phyloP scores from a whole-genome alignment of 2,329 filamentous ascomycete species.

The Claviceps paspali region DNA sequence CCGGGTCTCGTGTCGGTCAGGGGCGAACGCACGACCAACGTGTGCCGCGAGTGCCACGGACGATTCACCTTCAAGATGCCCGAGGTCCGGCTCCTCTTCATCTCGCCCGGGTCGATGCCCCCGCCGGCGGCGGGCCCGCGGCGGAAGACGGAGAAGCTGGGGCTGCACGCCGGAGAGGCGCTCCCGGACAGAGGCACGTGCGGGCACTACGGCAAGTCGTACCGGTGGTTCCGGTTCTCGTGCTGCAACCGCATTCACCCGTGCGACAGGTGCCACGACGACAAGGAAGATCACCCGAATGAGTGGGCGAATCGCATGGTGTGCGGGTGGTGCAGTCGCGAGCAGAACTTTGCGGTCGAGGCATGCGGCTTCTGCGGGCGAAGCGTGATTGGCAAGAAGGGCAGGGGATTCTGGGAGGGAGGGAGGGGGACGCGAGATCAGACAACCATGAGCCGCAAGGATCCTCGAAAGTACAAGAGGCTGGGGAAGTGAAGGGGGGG shows the following conservation, averaged over 20 bases:
- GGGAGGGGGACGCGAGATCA: conserved; percentile 67
- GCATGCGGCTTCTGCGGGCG: conserved; percentile 61
- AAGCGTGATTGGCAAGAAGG: conserved; percentile 49
- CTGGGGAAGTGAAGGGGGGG: too few species aligned
- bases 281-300: conserved; percentile 51
- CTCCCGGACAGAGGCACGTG: conserved; percentile 39
- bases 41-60: conserved; percentile 65
- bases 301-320: conserved; percentile 79
- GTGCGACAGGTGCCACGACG: conserved; percentile 66
- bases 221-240: conserved; percentile 50
- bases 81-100: conserved; percentile 61
- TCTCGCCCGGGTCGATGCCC: conserved; percentile 38
- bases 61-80: conserved; percentile 70
- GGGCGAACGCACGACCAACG: conserved; percentile 56
- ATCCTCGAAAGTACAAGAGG: conserved; percentile 58
- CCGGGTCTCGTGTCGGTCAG: conserved; percentile 57
- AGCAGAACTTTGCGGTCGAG: conserved; percentile 66
- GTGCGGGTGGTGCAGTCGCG: conserved; percentile 63
- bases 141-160: conserved; percentile 36
- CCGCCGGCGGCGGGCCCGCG: conserved; percentile 25
- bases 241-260: conserved; percentile 43
- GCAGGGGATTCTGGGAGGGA: conserved; percentile 71
- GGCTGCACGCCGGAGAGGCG: conserved; percentile 40
- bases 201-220: conserved; percentile 41
- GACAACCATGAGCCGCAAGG: conserved; percentile 57